Base-by-base conservation (phyloP, 2,329 filamentous ascomycete species). In the Colletotrichum costaricense region DNA sequence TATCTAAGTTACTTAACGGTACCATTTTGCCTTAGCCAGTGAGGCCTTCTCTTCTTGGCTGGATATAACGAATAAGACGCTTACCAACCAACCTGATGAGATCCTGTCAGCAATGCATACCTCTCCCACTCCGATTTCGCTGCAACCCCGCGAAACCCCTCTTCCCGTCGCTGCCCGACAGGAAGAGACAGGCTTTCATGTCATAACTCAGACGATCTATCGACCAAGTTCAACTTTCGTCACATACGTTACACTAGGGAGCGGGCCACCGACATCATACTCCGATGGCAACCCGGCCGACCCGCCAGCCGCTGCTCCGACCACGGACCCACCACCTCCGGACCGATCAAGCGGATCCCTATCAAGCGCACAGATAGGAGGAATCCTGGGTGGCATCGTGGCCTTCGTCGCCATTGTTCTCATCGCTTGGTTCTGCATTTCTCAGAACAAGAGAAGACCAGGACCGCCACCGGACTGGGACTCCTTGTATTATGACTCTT, bases 361-460 rank as follows among this genome's bases (percentile, higher is more conserved):
- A 4, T 81, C 79, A 0, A 77, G 80, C 30, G 78, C 76, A n/a
- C 78, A 85, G 62, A 80, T 87, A 35, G 85, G 83, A 5, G 84
- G 81, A 52, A 83, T 87, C 22, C 76, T 85, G 2, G 85, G 85
- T 33, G 80, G 80, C 42, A 73, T 86, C 2, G 77, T 84, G 12
- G 84, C 80, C 2, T 75, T 82, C n/a, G 79, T 82, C n/a, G 62
- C 82, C 28, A 72, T 85, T 26, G 63, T 81, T 35, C 66, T 85
- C 35, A 30, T 84, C 19, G 69, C 79, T 52, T 76, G 81, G 65
- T 80, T 77, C 62, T 85, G 82, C 77, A 75, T 79, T 24, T 59
- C 62, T 6, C 30, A 56, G 2, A 72, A 59, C 2, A 52, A 42
- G 4, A 58, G 35, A 8, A 42, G 26, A 11, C 19, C 38, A 35